A percentile compares a stretch with the other conserved stretches of the same genome.
Conservation (phyloP, 2,329 filamentous ascomycete genomes). For the Apiospora koreana region DNA sequence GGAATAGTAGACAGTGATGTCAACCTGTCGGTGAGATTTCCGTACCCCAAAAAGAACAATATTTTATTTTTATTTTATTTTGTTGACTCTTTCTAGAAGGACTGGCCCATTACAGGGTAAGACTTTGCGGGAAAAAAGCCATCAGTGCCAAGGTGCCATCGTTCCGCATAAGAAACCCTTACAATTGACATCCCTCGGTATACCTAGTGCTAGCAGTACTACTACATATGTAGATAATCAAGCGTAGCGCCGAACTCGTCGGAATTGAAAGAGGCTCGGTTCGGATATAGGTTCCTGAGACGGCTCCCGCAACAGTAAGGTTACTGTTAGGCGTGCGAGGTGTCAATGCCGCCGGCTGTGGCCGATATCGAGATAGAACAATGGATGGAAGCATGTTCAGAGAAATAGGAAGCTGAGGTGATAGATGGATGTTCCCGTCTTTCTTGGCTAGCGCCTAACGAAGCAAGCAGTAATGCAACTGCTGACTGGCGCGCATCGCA, state of each 20-base stretch:
- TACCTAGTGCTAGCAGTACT: too few relatives aligned
- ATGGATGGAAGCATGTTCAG: background rate
- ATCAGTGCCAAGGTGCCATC: too few relatives aligned
- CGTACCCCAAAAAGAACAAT: background rate
- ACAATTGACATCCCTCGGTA: background rate
- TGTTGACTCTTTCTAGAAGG: background rate
- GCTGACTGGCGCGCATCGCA: background rate
- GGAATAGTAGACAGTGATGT: background rate
- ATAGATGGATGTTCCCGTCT: background rate
- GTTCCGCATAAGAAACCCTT: background rate
- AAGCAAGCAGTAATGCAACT: background rate
- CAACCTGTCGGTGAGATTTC: constrained; percentile 3
- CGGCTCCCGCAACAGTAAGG: background rate
- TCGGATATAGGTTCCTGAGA: background rate
- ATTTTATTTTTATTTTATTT: background rate
- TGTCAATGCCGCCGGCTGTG: background rate
- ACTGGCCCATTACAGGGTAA: too few relatives aligned
- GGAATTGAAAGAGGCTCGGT: background rate
- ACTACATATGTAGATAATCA: background rate
- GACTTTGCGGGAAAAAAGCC: background rate
- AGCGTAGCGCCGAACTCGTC: background rate
- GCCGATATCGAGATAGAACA: background rate
- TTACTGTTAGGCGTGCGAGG: background rate
- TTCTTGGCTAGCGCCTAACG: background rate
- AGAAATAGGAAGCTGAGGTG: background rate